Evolutionary conservation across 2,329 filamentous ascomycete genomes (phyloP).

Genomic region (Hymenoscyphus fraxineus): DNA sequence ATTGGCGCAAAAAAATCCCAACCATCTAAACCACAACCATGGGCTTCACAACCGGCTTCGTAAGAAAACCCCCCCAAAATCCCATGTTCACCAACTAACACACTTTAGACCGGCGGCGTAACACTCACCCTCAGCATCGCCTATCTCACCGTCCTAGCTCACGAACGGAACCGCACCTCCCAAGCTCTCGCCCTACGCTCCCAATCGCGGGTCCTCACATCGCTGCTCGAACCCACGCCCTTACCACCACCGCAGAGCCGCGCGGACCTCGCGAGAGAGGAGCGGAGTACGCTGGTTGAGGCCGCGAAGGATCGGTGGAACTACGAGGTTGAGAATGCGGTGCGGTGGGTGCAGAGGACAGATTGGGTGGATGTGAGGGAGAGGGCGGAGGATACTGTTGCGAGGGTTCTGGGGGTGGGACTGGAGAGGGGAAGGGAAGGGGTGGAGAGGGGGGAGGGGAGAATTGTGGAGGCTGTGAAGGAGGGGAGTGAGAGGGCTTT

Average conservation of each 20-base stretch:
- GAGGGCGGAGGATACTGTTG: conserved; percentile 48
- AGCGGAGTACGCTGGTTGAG: conserved; percentile 57
- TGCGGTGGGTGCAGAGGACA: conserved; percentile 61
- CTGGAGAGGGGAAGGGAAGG: conserved; percentile 31
- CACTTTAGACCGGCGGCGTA: conserved; percentile 65
- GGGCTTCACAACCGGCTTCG: conserved; percentile 73
- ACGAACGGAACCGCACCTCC: conserved; percentile 62
- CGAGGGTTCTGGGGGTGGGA: conserved; percentile 38
- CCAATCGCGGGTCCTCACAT: conserved; percentile 52
- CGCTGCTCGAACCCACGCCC: conserved; percentile 48
- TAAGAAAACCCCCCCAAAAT: conserved; percentile 43
- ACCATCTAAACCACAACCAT: conserved; percentile 41
- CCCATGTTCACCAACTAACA: conserved; percentile 13
- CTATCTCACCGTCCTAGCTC: conserved; percentile 67
- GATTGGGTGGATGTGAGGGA: conserved; percentile 63
- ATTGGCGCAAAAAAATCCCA: conserved; percentile 15
- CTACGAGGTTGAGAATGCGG: conserved; percentile 63
- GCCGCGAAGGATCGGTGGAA: conserved; percentile 77
- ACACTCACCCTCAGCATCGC: conserved; percentile 70
- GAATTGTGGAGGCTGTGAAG: conserved; percentile 21
- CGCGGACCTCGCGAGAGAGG: conserved; percentile 47
- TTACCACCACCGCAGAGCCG: conserved; percentile 48
- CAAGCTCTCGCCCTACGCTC: conserved; percentile 55
- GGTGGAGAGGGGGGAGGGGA: conserved; percentile 27
- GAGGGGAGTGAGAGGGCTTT: conserved; percentile 12